These are phyloP conservation scores for Claviceps africana DNA, from an alignment of 2,329 filamentous ascomycete genomes.

Conservation along the genomic window DNA sequence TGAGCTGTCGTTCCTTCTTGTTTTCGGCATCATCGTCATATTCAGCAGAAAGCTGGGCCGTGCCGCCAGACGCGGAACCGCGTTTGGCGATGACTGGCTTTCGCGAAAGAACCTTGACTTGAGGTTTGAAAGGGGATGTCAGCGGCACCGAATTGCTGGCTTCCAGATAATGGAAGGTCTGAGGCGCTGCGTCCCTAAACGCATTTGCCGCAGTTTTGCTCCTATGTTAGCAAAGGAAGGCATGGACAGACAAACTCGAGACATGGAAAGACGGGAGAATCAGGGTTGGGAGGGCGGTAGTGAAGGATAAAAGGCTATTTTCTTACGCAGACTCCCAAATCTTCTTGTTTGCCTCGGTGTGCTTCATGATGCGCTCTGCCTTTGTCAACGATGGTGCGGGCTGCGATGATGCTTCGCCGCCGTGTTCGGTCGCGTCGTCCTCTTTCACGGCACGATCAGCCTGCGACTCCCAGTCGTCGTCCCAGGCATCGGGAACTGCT, in stretches of 20 bases:
- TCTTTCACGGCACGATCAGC: conserved; percentile 44
- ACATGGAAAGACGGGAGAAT: neutral
- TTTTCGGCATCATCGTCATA: conserved; percentile 52
- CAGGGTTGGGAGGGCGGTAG: neutral
- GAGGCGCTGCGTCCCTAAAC: conserved; percentile 50
- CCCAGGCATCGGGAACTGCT: conserved; percentile 63
- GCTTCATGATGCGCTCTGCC: conserved; percentile 63
- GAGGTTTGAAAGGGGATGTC: conserved; percentile 59
- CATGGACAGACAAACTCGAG: neutral
- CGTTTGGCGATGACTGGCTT: conserved; percentile 54
- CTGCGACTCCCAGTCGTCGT: conserved; percentile 76
- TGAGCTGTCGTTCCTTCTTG: conserved; percentile 46
- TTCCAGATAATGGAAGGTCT: conserved; percentile 64
- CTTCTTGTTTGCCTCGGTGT: conserved; percentile 70
- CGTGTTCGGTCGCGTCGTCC: conserved; percentile 19
- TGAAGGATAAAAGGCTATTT: conserved; percentile 6
- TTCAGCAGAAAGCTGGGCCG: conserved; percentile 30
- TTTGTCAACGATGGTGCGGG: conserved; percentile 40
- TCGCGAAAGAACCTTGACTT: conserved; percentile 72
- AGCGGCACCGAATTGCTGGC: conserved; percentile 45
- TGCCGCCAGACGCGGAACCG: conserved; percentile 33
- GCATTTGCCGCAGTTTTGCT: neutral
- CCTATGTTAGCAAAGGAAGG: conserved; percentile 2
- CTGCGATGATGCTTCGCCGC: conserved; percentile 1
- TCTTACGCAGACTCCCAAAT: conserved; percentile 80